A percentile compares a stretch with the other conserved stretches of the same genome.
Conservation (phyloP, 2,329 filamentous ascomycete species). For the Cladophialophora bantiana region DNA sequence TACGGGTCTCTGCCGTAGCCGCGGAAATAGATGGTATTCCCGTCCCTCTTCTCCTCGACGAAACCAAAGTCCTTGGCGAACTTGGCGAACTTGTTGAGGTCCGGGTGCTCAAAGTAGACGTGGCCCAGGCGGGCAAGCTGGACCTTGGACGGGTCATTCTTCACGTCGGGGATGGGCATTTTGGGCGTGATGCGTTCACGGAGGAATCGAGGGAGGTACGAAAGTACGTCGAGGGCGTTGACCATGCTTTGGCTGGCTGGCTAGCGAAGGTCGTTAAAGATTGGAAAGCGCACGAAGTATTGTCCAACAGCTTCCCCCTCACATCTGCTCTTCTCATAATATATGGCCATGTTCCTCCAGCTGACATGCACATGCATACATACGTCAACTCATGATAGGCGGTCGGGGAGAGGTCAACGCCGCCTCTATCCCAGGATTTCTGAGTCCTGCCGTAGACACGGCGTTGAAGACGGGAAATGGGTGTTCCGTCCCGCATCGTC, state of each 20-base stretch:
- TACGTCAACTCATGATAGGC: too few species aligned
- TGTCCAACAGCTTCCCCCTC: not conserved
- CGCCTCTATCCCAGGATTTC: too few species aligned
- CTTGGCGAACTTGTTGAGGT: conserved; percentile 38
- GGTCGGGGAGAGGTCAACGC: too few species aligned
- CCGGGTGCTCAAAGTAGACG: conserved; percentile 44
- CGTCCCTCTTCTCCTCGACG: conserved; percentile 33
- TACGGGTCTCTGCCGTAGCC: conserved; percentile 69
- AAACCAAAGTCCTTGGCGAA: conserved; percentile 47
- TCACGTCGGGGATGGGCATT: conserved; percentile 35
- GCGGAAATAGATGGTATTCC: conserved; percentile 62
- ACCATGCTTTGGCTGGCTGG: not conserved
- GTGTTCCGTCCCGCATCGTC: too few species aligned
- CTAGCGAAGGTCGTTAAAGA: not conserved
- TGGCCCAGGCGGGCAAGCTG: conserved; percentile 42
- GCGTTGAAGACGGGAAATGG: too few species aligned
- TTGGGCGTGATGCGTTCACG: conserved; percentile 34
- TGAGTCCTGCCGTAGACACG: too few species aligned
- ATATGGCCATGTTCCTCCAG: too few species aligned
- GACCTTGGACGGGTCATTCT: conserved; percentile 37
- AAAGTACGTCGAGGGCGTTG: conserved; percentile 20
- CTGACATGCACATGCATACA: too few species aligned
- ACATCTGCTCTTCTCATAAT: too few species aligned
- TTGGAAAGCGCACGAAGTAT: not conserved
- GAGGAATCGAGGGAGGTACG: conserved; percentile 29